Base-by-base conservation (phyloP, 1,284 basidiomycete species). In the Austroboletus novae-zelandiae region DNA sequence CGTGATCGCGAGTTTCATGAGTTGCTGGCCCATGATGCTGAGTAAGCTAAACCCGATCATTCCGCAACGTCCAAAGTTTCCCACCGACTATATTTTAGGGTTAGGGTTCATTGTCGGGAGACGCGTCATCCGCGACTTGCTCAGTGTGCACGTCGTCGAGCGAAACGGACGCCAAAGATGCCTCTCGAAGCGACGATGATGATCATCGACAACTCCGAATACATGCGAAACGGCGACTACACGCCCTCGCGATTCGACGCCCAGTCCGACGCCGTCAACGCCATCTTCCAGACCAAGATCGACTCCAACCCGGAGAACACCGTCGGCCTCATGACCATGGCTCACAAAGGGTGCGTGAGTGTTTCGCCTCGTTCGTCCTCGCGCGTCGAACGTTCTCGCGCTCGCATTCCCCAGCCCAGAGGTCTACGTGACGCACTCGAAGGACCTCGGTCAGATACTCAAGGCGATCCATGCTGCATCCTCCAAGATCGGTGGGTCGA, bases 301-400 rank as follows among this genome's bases (percentile, higher is more conserved):
- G 88, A 93, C 69, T 87, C 91, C 36, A 97, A 99, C 74, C 94
- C 96, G 25, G 97, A 99, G 75, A 98, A 91, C 72, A 94, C 93
- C 14, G 94, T 98, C 47, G 96, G 96, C 7, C 73, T 98, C 50
- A 97, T 99, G 94, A 95, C 94, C 36, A 96, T 97, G 91, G 96
- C 94, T 25, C 89, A 91, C 48, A 94, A 94, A 73, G 86, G 88
- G 93, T 94, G 62, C 70, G 85, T 50, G 44, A 44, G 46, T 51
- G 39, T 30, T 29, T 27, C 4, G 8, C 9, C 46, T 37, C 48
- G 29, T 14, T 45, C 30, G 23, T 31, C 17, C 4, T 36, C n/a
- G 17, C 35, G 17, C 35, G 35, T 9, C 17, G n/a, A 9, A 36
- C 17, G 8, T 11, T 17, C 25, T 3, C 37, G 17, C 39, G 30